phyloP scores from a whole-genome alignment of 2,329 filamentous ascomycete species.

The Fusarium irregulare region DNA sequence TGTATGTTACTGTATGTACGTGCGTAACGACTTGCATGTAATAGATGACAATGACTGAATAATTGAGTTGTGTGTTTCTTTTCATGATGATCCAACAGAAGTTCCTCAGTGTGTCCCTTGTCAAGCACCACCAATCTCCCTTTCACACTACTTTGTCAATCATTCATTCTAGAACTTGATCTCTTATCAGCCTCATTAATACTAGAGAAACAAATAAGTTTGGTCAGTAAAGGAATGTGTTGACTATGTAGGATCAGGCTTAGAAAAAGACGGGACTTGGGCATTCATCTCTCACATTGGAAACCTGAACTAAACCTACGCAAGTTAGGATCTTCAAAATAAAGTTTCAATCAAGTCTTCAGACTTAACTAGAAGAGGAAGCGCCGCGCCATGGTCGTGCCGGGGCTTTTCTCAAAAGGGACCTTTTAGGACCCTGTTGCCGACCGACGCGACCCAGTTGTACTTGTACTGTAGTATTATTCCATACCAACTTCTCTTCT shows the following conservation, averaged over 20 bases:
- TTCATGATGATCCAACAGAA: background rate
- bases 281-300: conserved; percentile 14
- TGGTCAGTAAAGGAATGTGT: background rate
- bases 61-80: background rate
- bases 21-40: background rate
- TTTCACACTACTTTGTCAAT: background rate
- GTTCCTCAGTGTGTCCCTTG: background rate
- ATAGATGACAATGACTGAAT: background rate
- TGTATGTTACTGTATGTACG: background rate
- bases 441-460: background rate
- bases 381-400: conserved; percentile 39
- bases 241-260: background rate
- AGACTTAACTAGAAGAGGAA: conserved; percentile 33
- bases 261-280: conserved; percentile 8
- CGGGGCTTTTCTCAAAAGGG: conserved; percentile 26
- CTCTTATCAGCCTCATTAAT: background rate
- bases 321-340: conserved; percentile 24
- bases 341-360: conserved; percentile 36
- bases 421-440: conserved; percentile 7
- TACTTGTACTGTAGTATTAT: background rate
- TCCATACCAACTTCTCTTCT: background rate
- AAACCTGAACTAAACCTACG: conserved; percentile 16
- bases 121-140: no score
- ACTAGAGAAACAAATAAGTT: no score
- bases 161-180: background rate